These are phyloP conservation scores for Apiospora rasikravindrae DNA, from an alignment of 2,329 filamentous ascomycete genomes.

Conservation along the genomic window DNA sequence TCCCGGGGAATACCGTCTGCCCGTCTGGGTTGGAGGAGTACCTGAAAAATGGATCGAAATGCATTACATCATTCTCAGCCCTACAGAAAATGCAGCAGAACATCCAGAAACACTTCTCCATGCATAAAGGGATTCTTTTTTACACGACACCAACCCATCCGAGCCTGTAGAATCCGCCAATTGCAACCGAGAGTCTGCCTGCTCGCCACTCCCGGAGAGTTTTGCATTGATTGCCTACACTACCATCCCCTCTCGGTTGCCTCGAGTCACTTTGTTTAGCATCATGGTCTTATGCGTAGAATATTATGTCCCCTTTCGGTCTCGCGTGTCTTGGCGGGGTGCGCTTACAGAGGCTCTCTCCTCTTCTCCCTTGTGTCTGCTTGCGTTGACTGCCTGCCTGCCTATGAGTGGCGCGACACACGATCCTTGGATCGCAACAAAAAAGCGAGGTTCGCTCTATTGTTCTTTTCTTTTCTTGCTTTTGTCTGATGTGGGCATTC, in stretches of 20 bases:
- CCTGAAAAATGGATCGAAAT: neutral
- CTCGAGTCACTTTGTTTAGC: neutral
- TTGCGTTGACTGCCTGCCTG: neutral
- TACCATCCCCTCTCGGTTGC: neutral
- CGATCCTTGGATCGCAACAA: neutral
- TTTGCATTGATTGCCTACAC: slow-evolving; percentile 6
- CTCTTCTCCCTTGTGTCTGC: neutral
- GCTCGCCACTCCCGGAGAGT: neutral
- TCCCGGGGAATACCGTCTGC: neutral
- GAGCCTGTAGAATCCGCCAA: neutral
- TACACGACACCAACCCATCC: neutral
- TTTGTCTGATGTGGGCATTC: neutral
- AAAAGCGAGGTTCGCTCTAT: neutral
- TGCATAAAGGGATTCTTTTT: neutral
- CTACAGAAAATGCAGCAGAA: slow-evolving; percentile 13
- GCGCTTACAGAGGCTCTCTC: neutral
- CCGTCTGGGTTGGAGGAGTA: neutral
- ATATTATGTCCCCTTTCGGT: neutral
- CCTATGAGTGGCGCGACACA: neutral
- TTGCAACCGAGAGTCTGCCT: neutral
- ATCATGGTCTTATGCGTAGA: neutral
- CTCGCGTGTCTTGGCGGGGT: slow-evolving; percentile 2
- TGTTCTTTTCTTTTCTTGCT: too few relatives aligned
- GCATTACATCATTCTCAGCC: slow-evolving; percentile 12
- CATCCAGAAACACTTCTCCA: slow-evolving; percentile 6